Evolutionary conservation across 352 stramenopile species (phyloP), one percentile per base, ranked within the genome.

Genomic region (Pythium dissimile): DNA sequence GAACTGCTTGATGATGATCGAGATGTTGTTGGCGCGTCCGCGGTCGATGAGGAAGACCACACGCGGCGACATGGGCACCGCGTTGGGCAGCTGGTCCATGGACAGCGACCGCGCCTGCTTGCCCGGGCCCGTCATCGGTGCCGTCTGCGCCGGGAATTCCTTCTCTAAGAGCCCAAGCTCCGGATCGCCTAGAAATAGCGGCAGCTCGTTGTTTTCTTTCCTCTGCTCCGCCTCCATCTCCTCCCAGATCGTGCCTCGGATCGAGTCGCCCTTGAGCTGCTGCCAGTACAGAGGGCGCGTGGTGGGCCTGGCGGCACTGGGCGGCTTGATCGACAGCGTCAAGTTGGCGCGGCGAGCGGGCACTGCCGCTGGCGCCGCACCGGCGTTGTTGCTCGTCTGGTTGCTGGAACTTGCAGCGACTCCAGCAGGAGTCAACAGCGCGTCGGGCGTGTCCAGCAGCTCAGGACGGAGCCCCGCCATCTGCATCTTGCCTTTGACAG

Each of bases 1-100:
- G 39, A 98, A 90, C 62, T 97, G 88, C 63, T 97, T 97, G 38
- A 99, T 81, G 63, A 98, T 97, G 63, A 99, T 99, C 16, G 94
- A 97, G n/a, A 98, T 95, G 54, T 94, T 94, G 64, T 92, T 92
- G 6, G 82, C 79, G 5, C 82, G 66, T 2, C 64, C 73, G 20
- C 82, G 72, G 27, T 92, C 82, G 49, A 92, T 92, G 34, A 92
- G 54, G 52, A 89, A 92, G 5, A 92, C 77, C 12, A 92, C 54
- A 7, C 74, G 72, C 9, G 82, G 82, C 1, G 82, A 89, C 7
- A 59, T 48, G 1, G 84, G 26, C 16, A 67, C 67, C 46, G n/a
- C n/a, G n/a, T 71, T 73, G 4, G 67, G 66, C 12, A 59, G 32
- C 23, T 75, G 49, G 13, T 76, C 77, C 46, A 76, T 68, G 11